These are phyloP conservation scores for Phaeophleospora eucalypticola DNA, from an alignment of 2,329 filamentous ascomycete genomes.

Conservation along the genomic window DNA sequence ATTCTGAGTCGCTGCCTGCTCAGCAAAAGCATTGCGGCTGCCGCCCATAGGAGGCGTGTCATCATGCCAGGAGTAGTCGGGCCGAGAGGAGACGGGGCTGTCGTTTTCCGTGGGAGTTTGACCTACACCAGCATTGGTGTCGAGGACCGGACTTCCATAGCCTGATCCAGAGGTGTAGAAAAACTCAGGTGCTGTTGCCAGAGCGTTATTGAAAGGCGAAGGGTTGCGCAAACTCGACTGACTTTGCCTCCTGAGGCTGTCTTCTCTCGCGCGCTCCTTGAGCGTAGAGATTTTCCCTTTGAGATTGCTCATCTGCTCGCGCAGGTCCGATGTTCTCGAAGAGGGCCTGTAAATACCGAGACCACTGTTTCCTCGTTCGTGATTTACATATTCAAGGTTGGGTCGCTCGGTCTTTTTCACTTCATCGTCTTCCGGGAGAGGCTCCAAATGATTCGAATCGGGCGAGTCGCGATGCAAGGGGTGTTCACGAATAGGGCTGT, in stretches of 20 bases:
- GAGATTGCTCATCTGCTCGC: conserved; percentile 79
- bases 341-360: conserved; percentile 58
- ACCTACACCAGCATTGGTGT: conserved; percentile 25
- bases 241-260: conserved; percentile 73
- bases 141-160: conserved; percentile 16
- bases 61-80: conserved; percentile 11
- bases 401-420: conserved; percentile 18
- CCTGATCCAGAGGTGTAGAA: conserved; percentile 24
- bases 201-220: conserved; percentile 72
- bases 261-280: conserved; percentile 72
- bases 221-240: conserved; percentile 65
- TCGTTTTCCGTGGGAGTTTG: conserved; percentile 12
- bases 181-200: conserved; percentile 26
- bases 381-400: conserved; percentile 2
- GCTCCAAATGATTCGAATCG: conserved; percentile 36
- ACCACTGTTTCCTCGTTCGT: conserved; percentile 17
- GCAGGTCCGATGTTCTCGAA: conserved; percentile 69
- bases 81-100: conserved; percentile 7
- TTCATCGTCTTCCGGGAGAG: conserved; percentile 40
- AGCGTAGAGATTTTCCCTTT: conserved; percentile 80
- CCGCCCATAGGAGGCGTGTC: conserved; percentile 7
- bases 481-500: conserved; percentile 13
- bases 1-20: conserved; percentile 15
- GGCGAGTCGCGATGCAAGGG: conserved; percentile 37
- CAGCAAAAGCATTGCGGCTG: conserved; percentile 27